phyloP scores from a whole-genome alignment of 495 filamentous ascomycete genomes.

The Cercophora samala region DNA sequence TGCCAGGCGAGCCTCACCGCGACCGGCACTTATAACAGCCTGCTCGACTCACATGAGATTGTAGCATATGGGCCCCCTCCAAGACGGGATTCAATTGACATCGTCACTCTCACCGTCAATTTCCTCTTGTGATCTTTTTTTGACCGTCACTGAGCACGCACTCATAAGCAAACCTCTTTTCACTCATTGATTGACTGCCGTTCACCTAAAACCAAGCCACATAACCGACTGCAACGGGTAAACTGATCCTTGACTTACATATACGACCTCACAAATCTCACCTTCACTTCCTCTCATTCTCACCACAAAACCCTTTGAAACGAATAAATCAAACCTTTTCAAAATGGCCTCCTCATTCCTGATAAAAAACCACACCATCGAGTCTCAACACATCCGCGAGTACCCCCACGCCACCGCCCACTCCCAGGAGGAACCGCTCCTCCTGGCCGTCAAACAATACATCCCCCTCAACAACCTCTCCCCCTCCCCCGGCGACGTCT shows the following conservation, averaged over 20 bases:
- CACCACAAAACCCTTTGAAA: too few relatives aligned
- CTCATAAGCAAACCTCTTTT: background rate
- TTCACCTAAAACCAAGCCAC: background rate
- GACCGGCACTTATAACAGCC: background rate
- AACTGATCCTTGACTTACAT: background rate
- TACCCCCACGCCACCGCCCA: slow-evolving; percentile 62
- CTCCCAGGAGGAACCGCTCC: slow-evolving; percentile 60
- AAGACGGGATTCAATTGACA: too few relatives aligned
- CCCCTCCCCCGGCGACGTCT: slow-evolving; percentile 69
- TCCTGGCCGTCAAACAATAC: slow-evolving; percentile 80
- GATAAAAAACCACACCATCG: slow-evolving; percentile 57
- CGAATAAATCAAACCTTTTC: too few relatives aligned
- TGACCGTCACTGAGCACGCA: background rate
- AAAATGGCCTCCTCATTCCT: slow-evolving; percentile 32
- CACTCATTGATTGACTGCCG: background rate
- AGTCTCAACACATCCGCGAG: slow-evolving; percentile 69
- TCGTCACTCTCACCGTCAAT: background rate
- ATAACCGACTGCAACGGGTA: background rate
- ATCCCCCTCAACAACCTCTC: slow-evolving; percentile 62
- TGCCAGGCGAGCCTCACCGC: background rate
- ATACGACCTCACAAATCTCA: background rate
- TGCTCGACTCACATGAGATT: background rate
- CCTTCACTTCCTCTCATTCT: background rate
- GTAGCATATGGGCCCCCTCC: background rate
- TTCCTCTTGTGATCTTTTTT: background rate